These are phyloP conservation scores for Fraxinus floribunda DNA, from an alignment of 305 asterid species.

Conservation along the genomic window DNA sequence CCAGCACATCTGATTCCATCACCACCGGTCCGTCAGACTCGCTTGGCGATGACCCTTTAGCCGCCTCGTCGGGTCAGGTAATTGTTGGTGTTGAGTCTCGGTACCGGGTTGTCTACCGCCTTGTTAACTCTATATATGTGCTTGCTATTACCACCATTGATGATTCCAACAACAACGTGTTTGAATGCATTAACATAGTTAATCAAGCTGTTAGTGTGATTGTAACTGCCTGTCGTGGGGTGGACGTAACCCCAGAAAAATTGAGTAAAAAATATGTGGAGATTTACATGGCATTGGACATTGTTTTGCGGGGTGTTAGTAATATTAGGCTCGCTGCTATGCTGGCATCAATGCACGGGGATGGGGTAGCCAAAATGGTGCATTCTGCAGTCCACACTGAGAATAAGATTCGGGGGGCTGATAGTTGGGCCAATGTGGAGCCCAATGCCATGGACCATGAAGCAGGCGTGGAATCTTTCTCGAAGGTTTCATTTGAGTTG, in stretches of 20 bases:
- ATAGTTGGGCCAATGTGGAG: slow-evolving; percentile 64
- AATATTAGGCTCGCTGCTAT: slow-evolving; percentile 80
- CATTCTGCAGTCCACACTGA: slow-evolving; percentile 75
- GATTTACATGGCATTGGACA: slow-evolving; percentile 88
- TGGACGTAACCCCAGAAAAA: slow-evolving; percentile 86
- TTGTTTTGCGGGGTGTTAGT: slow-evolving; percentile 79
- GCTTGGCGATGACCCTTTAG: slow-evolving; percentile 82
- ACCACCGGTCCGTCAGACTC: slow-evolving; percentile 31
- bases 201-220: slow-evolving; percentile 83
- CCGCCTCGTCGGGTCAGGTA: slow-evolving; percentile 87
- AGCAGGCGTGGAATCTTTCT: slow-evolving; percentile 53
- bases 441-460: slow-evolving; percentile 61
- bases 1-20: slow-evolving; percentile 37
- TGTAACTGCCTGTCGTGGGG: slow-evolving; percentile 85
- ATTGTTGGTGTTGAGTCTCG: slow-evolving; percentile 81
- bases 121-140: slow-evolving; percentile 80
- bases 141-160: slow-evolving; percentile 66
- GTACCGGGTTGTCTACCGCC: slow-evolving; percentile 77
- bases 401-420: slow-evolving; percentile 85
- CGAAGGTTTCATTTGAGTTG: slow-evolving; percentile 61
- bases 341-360: slow-evolving; percentile 91
- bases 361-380: slow-evolving; percentile 90
- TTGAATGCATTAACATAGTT: slow-evolving; percentile 77
- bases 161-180: slow-evolving; percentile 63
- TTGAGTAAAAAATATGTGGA: slow-evolving; percentile 77